A percentile compares a stretch with the other conserved stretches of the same genome.
phyloP scores from a whole-genome alignment of 306 rosid genomes.

The Vicia villosa region DNA sequence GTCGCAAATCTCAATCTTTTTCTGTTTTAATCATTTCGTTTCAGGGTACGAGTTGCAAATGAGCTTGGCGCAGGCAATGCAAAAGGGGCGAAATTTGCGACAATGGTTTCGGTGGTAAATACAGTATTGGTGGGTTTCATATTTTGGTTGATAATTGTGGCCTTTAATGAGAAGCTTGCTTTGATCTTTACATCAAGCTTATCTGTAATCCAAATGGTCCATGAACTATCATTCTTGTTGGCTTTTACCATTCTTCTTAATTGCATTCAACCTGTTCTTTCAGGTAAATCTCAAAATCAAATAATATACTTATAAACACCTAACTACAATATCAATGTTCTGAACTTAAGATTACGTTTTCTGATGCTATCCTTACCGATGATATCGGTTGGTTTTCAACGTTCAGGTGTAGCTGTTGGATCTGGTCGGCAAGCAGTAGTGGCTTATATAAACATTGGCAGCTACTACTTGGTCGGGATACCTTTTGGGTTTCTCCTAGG shows the following conservation, averaged over 20 bases:
- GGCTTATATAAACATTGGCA: conserved; percentile 60
- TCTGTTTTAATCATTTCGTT: neutral
- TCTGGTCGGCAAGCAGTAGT: conserved; percentile 63
- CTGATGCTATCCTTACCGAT: neutral
- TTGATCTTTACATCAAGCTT: conserved; percentile 61
- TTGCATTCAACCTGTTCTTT: conserved; percentile 73
- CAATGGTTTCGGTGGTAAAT: conserved; percentile 52
- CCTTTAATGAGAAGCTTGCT: conserved; percentile 57
- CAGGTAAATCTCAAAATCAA: conserved; percentile 53
- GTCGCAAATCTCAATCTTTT: neutral
- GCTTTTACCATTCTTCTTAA: conserved; percentile 64
- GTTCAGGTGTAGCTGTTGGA: conserved; percentile 73
- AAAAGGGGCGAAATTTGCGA: conserved; percentile 69
- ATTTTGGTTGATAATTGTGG: conserved; percentile 51
- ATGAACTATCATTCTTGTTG: conserved; percentile 59
- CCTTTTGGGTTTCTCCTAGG: conserved; percentile 60
- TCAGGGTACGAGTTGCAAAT: conserved; percentile 73
- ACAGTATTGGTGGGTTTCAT: conserved; percentile 56
- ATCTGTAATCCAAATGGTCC: conserved; percentile 51
- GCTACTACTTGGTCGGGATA: conserved; percentile 60
- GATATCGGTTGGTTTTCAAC: conserved; percentile 33
- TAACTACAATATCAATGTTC: neutral
- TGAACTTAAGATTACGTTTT: conserved; percentile 8
- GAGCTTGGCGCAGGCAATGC: conserved; percentile 76
- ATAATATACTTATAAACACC: neutral